A percentile compares a stretch with the other conserved stretches of the same genome.
Conservation (phyloP, 257 asterid genomes). For the Gentiana dahurica region DNA sequence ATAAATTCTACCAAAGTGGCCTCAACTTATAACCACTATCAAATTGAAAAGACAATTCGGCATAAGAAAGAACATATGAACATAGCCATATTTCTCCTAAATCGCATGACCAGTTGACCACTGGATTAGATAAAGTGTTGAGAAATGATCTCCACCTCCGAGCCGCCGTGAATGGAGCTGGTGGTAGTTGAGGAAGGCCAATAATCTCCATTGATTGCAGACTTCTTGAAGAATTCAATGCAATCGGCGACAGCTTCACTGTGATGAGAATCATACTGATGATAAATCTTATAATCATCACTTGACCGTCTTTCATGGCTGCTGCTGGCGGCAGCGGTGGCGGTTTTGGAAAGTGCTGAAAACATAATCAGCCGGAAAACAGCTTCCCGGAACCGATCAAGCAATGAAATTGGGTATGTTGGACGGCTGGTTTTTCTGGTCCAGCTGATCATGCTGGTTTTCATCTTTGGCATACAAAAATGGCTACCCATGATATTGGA, state of each 20-base stretch:
- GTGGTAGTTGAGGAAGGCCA: slow-evolving; percentile 8
- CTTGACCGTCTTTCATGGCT: not conserved
- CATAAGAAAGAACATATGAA: not conserved
- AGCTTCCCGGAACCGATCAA: slow-evolving; percentile 39
- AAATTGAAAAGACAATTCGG: not conserved
- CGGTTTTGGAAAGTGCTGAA: slow-evolving; percentile 26
- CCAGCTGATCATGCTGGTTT: slow-evolving; percentile 8
- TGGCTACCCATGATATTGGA: slow-evolving; percentile 14
- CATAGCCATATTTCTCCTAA: not conserved
- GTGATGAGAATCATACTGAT: slow-evolving; percentile 18
- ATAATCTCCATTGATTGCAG: slow-evolving; percentile 13
- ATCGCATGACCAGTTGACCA: too few relatives aligned
- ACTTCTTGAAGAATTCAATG: slow-evolving; percentile 36
- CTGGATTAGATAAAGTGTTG: slow-evolving; percentile 10
- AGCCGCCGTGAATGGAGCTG: slow-evolving; percentile 5
- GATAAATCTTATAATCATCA: not conserved
- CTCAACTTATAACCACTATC: not conserved
- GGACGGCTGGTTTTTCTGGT: slow-evolving; percentile 15
- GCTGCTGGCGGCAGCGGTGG: not conserved
- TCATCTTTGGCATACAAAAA: slow-evolving; percentile 23
- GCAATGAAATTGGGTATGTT: slow-evolving; percentile 18
- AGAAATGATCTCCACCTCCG: slow-evolving; percentile 15
- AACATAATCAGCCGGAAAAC: slow-evolving; percentile 31
- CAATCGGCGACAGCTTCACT: slow-evolving; percentile 38
- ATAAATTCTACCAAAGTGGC: slow-evolving; percentile 2